Evolutionary conservation across 2,329 filamentous ascomycete genomes (phyloP).

Genomic region (Xylaria sp.): DNA sequence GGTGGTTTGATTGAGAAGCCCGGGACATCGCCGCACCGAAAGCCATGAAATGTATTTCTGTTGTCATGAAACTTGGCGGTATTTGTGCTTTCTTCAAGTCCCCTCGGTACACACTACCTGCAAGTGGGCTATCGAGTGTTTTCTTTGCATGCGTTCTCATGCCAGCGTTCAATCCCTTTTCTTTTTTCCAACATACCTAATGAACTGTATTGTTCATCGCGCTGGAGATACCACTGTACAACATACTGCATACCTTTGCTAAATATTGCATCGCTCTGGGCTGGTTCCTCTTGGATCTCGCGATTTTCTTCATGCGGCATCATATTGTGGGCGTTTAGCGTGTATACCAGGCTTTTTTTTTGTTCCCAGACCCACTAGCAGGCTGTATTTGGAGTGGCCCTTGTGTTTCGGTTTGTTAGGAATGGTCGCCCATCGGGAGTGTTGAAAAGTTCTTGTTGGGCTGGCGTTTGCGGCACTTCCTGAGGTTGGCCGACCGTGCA

Average conservation of each 20-base stretch:
- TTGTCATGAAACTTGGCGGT: slow-evolving; percentile 19
- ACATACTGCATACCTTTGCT: slow-evolving; percentile 40
- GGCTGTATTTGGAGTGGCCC: slow-evolving; percentile 15
- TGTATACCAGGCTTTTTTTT: slow-evolving; percentile 31
- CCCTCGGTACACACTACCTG: slow-evolving; percentile 1
- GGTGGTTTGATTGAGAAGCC: slow-evolving; percentile 70
- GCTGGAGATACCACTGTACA: slow-evolving; percentile 50
- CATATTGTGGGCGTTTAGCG: slow-evolving; percentile 36
- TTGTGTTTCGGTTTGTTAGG: slow-evolving; percentile 6
- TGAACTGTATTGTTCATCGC: slow-evolving; percentile 43
- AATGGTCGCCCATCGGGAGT: slow-evolving; percentile 17
- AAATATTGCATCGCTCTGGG: slow-evolving; percentile 34
- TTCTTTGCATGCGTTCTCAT: slow-evolving; percentile 33
- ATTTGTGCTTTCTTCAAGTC: neutral
- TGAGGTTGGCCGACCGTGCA: slow-evolving; percentile 36
- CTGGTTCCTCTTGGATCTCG: slow-evolving; percentile 22
- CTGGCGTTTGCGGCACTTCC: slow-evolving; percentile 34
- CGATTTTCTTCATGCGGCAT: slow-evolving; percentile 32
- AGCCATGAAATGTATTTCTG: slow-evolving; percentile 29
- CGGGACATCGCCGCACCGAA: slow-evolving; percentile 51
- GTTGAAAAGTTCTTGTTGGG: slow-evolving; percentile 12
- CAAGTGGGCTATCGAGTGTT: slow-evolving; percentile 19
- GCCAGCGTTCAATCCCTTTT: slow-evolving; percentile 30
- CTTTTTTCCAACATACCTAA: slow-evolving; percentile 46
- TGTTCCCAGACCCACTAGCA: slow-evolving; percentile 4